Conservation (phyloP, 371 early-diverging fungal genomes). For the Mortierella sp. region DNA sequence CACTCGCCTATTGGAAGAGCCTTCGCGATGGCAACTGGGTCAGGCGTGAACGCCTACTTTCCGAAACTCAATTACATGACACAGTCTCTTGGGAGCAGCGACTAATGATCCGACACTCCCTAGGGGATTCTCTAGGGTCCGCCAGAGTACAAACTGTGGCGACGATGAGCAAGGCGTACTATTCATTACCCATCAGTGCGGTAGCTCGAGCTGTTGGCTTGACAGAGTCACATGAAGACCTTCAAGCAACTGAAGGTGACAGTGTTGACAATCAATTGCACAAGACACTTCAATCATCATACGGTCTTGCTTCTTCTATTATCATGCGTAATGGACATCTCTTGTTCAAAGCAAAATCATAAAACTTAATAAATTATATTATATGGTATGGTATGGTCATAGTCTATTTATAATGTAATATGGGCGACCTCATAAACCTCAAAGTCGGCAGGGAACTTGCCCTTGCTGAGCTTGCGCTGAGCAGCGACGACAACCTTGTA, state of each 20-base stretch:
- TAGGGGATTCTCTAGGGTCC: conserved; percentile 21
- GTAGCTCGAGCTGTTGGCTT: conserved; percentile 37
- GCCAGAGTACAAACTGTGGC: conserved; percentile 34
- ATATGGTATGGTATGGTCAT: background rate
- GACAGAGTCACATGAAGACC: background rate
- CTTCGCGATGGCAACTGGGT: conserved; percentile 44
- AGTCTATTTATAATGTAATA: conserved; percentile 18
- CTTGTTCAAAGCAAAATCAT: conserved; percentile 45
- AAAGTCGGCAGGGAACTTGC: conserved; percentile 40
- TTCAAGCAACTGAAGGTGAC: background rate
- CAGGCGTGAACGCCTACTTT: conserved; percentile 35
- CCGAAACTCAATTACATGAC: background rate
- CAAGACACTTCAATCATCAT: conserved; percentile 25
- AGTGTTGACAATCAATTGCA: conserved; percentile 2
- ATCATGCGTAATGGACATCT: conserved; percentile 30
- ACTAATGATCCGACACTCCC: conserved; percentile 26
- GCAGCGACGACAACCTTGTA: conserved; percentile 45
- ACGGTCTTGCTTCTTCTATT: conserved; percentile 20
- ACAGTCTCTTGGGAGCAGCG: conserved; percentile 38
- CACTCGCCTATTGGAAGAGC: conserved; percentile 36
- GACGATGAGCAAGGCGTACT: conserved; percentile 44
- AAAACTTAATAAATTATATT: background rate
- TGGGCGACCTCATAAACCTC: conserved; percentile 36
- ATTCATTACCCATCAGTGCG: conserved; percentile 31
- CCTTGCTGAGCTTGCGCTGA: conserved; percentile 46